Evolutionary conservation across 768 basidiomycete genomes (phyloP), one percentile per base, ranked within the genome.

Genomic region (Lactarius trivialis): DNA sequence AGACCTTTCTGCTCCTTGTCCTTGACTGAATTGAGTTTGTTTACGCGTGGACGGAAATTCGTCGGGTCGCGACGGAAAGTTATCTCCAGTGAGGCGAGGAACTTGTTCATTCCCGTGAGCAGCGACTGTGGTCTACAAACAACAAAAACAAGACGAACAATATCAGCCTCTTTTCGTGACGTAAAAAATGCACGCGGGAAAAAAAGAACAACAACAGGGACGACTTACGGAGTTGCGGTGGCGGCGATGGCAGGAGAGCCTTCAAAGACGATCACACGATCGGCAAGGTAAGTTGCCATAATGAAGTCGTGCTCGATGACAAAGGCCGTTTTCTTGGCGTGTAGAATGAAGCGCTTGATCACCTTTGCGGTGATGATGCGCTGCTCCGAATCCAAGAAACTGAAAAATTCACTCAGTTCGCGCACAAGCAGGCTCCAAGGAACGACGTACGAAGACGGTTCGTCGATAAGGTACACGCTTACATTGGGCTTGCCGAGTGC

Each of bases 281-380:
- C 97, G 45, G 97, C 96, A 60, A 99, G 89, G 75, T 99, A 98
- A 2, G 96, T 98, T 4, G 96, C 95, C 96, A 98, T 98, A 78
- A 98, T 97, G 75, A 99, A 98, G 79, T 98, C 96, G 85, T 99
- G 97, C 82, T 99, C 97, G 71, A 99, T 98, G 69, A 99, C 83
- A 73, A 99, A 98, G 0, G 97, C 97, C 1, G 95, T 98, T 78
- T 95, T 94, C 80, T 97, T 97, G 15, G 93, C 84, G 71, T 97
- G 91, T 33, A 98, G 85, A 70, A 99, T 92, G 76, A 96, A 98
- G 53, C 96, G 86, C 76, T 99, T 98, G 79, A 99, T 98, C 69
- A 98, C 94, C 73, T 98, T 96, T 72, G 88, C 88, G 19, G 96
- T 91, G 67, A 95, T 92, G 73, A 99, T 98, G 85, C 97, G 97